Evolutionary conservation across 2,329 filamentous ascomycete species (phyloP), one percentile per base, ranked within the genome.

Genomic region (Phyllosticta paracitricarpa): DNA sequence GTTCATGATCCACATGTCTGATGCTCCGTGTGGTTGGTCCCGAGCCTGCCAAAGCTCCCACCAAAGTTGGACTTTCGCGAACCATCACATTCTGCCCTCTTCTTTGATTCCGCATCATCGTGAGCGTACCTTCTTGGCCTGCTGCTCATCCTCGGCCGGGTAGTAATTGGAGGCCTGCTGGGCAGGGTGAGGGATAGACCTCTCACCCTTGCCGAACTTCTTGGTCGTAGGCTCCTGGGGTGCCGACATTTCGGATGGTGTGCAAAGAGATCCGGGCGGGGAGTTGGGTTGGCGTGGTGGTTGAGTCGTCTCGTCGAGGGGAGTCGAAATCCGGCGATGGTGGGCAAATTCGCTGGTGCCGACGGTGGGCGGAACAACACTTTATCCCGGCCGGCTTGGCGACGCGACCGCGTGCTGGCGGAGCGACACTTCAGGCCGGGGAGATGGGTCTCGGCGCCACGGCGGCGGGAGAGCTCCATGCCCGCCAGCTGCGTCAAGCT

Each of bases 131-230:
- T 95, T 93, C 87, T 92, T 96, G 75, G 86, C 85, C 81, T 88
- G 82, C 78, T 84, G 77, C 77, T 93, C 89, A 81, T 97, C 93
- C 80, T 95, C 89, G 77, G 91, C 89, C 79, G 91, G 90, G 84
- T 99, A 99, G 91, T 93, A 99, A 84, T 97, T 97, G 85, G 89
- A 87, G 75, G 93, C 93, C 89, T 95, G 96, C 81, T 96, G 86
- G 77, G 84, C 83, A 80, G 84, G 79, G 80, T 89, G 86, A 79
- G 89, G 91, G 79, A 97, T 88, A 80, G 88, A 85, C 83, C 93
- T 88, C 83, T 90, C 89, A 82, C 90, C 90, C 86, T 94, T 94
- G 83, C 91, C 91, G 85, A 96, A 97, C 85, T 89, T 93, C 90
- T 96, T 96, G 76, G 87, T 89, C 81, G 84, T 82, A 74, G 80